Conservation (phyloP, 1,139 yeast species). For the Pichia sp. region DNA sequence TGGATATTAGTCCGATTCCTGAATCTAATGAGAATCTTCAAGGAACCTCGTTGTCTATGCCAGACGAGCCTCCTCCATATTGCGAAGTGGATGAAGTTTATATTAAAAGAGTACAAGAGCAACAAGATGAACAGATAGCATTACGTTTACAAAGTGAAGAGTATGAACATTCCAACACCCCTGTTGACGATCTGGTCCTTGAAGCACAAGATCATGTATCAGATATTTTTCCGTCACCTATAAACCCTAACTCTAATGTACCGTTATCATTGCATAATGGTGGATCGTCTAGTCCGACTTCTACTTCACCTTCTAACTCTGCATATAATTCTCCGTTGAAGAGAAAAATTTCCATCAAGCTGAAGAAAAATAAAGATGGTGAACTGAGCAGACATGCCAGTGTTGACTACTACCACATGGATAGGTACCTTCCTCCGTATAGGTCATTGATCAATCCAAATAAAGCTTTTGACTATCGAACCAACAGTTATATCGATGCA, state of each 20-base stretch:
- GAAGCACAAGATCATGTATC: neutral
- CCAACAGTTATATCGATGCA: conserved; percentile 26
- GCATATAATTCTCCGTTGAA: neutral
- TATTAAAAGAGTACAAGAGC: neutral
- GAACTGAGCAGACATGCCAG: conserved; percentile 11
- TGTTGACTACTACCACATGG: conserved; percentile 21
- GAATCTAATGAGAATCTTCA: neutral
- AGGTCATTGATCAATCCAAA: conserved; percentile 31
- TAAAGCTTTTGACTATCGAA: conserved; percentile 29
- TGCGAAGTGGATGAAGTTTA: conserved; percentile 9
- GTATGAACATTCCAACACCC: neutral
- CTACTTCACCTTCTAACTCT: neutral
- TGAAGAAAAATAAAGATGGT: conserved; percentile 8
- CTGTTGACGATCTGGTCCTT: neutral
- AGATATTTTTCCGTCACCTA: neutral
- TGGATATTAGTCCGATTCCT: neutral
- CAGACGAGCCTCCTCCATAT: conserved; percentile 14
- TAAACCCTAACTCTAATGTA: neutral
- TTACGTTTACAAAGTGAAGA: conserved; percentile 1
- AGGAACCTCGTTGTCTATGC: neutral
- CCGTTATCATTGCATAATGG: neutral
- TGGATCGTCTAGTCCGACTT: neutral
- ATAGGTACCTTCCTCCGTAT: conserved; percentile 31
- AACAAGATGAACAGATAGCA: neutral
- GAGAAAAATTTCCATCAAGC: conserved; percentile 5